Evolutionary conservation across 257 asterid genomes (phyloP).

Genomic region (Scutellaria minor): DNA sequence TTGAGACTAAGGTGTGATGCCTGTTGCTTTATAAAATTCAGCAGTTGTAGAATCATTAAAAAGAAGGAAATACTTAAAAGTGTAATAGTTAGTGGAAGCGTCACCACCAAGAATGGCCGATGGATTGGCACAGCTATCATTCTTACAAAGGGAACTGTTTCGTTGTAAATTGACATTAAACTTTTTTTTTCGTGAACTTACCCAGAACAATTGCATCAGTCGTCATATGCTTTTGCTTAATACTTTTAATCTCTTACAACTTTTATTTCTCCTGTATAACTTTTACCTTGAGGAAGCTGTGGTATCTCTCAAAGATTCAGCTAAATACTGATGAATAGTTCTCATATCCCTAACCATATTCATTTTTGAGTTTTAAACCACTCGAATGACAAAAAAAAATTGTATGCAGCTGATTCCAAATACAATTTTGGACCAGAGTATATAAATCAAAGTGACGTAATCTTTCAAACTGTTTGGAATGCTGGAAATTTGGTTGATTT

Average conservation of each 20-base stretch:
- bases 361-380: background rate
- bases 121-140: constrained; percentile 4
- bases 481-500: no score
- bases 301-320: background rate
- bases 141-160: background rate
- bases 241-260: background rate
- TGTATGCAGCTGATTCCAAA: background rate
- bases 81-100: constrained; percentile 9
- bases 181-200: background rate
- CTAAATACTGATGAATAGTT: constrained; percentile 7
- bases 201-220: background rate
- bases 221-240: background rate
- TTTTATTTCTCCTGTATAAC: no score
- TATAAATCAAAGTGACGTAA: no score
- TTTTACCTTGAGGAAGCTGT: background rate
- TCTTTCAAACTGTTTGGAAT: no score
- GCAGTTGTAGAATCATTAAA: constrained; percentile 8
- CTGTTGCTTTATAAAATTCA: constrained; percentile 5
- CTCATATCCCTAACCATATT: background rate
- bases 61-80: background rate
- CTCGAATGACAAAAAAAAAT: background rate
- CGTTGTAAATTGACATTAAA: background rate
- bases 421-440: background rate
- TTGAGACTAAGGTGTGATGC: background rate
- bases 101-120: background rate